Evolutionary conservation across 148 eudicot genomes (phyloP), one percentile per base, ranked within the genome.

Genomic region (Suaeda aralocaspica): DNA sequence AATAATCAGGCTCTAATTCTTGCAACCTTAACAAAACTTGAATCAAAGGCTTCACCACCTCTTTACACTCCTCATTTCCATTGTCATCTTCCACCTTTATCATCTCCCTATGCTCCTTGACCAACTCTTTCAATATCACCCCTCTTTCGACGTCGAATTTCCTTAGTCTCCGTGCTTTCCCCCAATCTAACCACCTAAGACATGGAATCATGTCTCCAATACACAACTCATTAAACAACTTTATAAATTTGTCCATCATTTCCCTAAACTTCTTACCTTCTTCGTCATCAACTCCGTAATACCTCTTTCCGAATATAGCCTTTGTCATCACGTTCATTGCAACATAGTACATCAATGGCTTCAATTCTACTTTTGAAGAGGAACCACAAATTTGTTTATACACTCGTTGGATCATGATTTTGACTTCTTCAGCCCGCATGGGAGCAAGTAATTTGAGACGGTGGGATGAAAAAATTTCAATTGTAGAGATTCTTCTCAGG

Each of bases 251-350:
- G 55, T 8, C 12, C 52, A 65, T 14, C 71, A 11, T 67, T 16
- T 56, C 36, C 56, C 36, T 44, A 50, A 14, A 59, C 2, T 10
- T 50, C 41, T 33, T 31, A 59, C 22, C 4, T 29, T 42, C 44
- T 9, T 26, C 45, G 0, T 3, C 66, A 10, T 66, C 63, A 21
- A 57, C 71, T 9, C 62, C 51, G 22, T 26, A 68, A 11, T 39
- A 78, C 48, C 81, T 30, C 28, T 78, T 73, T 13, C 81, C 81
- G 22, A 65, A 64, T 9, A 78, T 64, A 69, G 69, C 73, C 67
- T 46, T 69, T 18, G 64, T 73, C 74, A 69, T 78, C 33, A 78
- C 46, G 13, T 78, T 73, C 66, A 73, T 65, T 13, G 55, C 18
- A 49, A 69, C 56, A 10, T 68, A 51, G 3, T 34, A 48, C 71